phyloP scores from a whole-genome alignment of 768 basidiomycete species.

The Psilocybe tampanensis region DNA sequence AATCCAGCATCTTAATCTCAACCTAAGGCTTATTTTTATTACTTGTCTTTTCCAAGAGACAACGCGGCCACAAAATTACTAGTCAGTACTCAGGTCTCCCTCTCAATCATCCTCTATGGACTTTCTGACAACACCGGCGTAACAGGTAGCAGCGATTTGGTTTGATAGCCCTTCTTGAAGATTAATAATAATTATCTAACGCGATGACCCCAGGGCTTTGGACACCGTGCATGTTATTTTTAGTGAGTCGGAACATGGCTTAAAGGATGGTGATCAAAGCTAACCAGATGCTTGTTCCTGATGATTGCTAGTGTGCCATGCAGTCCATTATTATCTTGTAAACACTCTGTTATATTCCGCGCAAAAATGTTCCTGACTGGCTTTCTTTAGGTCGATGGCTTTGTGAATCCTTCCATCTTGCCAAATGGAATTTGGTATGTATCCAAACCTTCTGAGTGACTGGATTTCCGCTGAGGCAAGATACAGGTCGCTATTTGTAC shows the following conservation, averaged over 20 bases:
- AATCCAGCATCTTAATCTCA: not conserved
- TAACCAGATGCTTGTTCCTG: not conserved
- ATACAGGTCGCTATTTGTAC: constrained; percentile 39
- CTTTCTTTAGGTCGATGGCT: constrained; percentile 38
- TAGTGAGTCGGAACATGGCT: constrained; percentile 28
- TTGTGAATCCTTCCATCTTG: constrained; percentile 29
- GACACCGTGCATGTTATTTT: constrained; percentile 44
- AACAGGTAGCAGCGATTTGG: constrained; percentile 40
- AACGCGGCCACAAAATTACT: constrained; percentile 32
- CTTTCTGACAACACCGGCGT: not conserved
- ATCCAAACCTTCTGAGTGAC: not conserved
- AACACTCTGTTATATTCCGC: not conserved
- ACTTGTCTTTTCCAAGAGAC: constrained; percentile 41
- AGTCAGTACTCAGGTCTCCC: constrained; percentile 30
- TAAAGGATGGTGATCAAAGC: not conserved
- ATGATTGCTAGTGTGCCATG: constrained; percentile 39
- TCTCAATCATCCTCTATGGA: not conserved
- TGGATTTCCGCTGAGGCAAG: not conserved
- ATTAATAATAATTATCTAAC: not conserved
- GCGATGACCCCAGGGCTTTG: constrained; percentile 30
- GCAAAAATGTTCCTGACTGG: not conserved
- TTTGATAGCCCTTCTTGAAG: constrained; percentile 15
- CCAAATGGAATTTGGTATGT: constrained; percentile 41
- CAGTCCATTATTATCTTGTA: constrained; percentile 46
- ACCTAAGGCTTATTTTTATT: constrained; percentile 44